Conservation (phyloP, 768 basidiomycete genomes). For the Xanthoconium stramineum region DNA sequence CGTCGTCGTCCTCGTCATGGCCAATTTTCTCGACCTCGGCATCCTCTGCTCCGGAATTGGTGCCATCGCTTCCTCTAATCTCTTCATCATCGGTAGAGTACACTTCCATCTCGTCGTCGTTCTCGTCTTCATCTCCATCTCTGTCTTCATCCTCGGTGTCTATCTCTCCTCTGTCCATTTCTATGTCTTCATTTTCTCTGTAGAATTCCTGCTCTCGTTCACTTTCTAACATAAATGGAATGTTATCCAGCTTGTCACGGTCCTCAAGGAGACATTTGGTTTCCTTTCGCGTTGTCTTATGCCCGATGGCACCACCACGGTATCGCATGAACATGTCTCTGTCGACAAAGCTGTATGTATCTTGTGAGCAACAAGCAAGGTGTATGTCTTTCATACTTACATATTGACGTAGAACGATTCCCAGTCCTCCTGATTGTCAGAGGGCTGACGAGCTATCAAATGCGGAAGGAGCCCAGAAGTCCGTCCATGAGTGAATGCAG, state of each 20-base stretch:
- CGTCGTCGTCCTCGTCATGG: background rate
- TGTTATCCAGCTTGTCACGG: background rate
- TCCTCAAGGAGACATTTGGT: background rate
- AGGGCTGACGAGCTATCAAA: background rate
- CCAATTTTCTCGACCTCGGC: too few relatives aligned
- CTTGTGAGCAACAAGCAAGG: background rate
- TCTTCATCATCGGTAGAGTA: too few relatives aligned
- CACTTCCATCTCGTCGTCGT: too few relatives aligned
- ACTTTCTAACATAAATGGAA: background rate
- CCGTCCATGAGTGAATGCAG: background rate
- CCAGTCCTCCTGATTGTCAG: background rate
- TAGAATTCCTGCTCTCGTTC: background rate
- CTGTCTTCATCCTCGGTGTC: background rate
- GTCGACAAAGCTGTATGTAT: background rate
- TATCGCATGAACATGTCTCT: conserved; percentile 4
- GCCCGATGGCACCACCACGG: background rate
- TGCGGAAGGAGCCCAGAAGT: background rate
- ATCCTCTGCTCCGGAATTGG: too few relatives aligned
- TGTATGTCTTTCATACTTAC: background rate
- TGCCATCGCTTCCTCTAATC: too few relatives aligned
- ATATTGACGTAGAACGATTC: conserved; percentile 1
- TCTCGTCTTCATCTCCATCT: background rate
- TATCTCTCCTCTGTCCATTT: too few relatives aligned
- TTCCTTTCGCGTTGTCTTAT: background rate
- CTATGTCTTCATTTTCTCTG: too few relatives aligned